phyloP scores from a whole-genome alignment of 768 basidiomycete species.

The Serendipita sp. region DNA sequence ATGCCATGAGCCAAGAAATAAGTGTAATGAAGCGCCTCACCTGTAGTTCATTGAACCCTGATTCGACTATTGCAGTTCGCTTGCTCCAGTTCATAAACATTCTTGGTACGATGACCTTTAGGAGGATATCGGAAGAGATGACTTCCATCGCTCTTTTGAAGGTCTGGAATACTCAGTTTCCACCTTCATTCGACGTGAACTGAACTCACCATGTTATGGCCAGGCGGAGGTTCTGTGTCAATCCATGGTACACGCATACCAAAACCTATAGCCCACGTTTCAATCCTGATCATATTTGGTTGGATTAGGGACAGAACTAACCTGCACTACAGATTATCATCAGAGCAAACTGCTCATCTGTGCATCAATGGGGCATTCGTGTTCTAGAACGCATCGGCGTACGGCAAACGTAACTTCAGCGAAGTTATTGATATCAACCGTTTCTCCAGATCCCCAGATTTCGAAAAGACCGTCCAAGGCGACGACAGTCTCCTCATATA shows the following conservation, averaged over 20 bases:
- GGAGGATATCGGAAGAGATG: background rate
- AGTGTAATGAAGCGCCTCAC: background rate
- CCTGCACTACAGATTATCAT: conserved; percentile 8
- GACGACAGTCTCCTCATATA: conserved; percentile 10
- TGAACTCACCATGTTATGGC: background rate
- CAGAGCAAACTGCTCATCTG: background rate
- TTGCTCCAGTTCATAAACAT: background rate
- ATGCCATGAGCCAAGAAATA: conserved; percentile 4
- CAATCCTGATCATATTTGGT: background rate
- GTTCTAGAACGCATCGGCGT: background rate
- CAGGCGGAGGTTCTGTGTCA: background rate
- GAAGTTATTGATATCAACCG: conserved; percentile 9
- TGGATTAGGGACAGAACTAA: conserved; percentile 5
- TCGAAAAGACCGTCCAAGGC: conserved; percentile 8
- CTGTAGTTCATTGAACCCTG: background rate
- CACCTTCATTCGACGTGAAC: background rate
- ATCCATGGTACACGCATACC: background rate
- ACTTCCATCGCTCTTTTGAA: background rate
- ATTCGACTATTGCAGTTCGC: background rate
- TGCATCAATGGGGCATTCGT: background rate
- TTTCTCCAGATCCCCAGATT: conserved; percentile 9
- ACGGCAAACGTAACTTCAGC: conserved; percentile 6
- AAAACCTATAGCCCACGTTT: background rate
- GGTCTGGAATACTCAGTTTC: background rate
- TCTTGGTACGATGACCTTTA: background rate